phyloP scores from a whole-genome alignment of 257 asterid genomes.

The Nicotiana tomentosiformis region DNA sequence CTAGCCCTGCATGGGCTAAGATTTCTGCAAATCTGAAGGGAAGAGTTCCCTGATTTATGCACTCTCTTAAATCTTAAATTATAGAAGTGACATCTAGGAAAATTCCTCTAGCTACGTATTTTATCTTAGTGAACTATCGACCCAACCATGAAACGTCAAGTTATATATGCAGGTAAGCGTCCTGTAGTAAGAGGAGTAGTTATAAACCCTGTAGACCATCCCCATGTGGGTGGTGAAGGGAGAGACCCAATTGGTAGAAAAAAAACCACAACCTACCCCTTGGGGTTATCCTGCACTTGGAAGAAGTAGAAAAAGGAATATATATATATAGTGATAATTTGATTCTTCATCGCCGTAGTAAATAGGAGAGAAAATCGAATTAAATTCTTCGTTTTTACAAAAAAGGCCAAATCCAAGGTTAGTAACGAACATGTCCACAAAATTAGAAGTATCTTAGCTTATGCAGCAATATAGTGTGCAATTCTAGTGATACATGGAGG shows the following conservation, averaged over 20 bases:
- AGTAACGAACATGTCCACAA: neutral
- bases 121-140: neutral
- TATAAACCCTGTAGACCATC: no score
- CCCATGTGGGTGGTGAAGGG: no score
- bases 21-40: neutral
- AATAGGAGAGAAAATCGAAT: no score
- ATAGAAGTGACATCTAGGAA: neutral
- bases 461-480: neutral
- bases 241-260: no score
- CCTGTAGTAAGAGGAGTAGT: no score
- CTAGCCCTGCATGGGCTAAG: neutral
- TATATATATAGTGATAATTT: no score
- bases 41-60: neutral
- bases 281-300: no score
- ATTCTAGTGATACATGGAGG: neutral
- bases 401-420: neutral
- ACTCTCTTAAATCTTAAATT: neutral
- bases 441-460: neutral
- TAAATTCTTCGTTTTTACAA: no score
- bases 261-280: no score
- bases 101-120: neutral
- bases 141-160: neutral
- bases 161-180: no score
- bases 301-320: no score
- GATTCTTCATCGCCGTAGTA: no score